Evolutionary conservation across 805 yeast species (phyloP), one percentile per base, ranked within the genome.

Genomic region (Scheffersomyces lignosus): DNA sequence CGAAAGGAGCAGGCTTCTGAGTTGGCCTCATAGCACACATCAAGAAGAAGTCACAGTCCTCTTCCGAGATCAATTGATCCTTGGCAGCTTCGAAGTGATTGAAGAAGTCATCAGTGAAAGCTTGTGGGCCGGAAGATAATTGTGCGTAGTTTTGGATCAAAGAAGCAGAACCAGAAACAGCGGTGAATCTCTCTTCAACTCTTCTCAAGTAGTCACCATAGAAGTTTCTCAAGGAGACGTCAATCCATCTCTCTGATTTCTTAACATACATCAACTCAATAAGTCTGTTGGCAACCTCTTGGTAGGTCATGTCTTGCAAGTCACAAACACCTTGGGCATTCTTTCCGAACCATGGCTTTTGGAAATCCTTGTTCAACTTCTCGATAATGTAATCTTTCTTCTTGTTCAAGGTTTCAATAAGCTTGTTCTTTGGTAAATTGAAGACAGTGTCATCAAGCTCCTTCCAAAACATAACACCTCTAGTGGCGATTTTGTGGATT

Each of bases 1-100:
- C 90, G 52, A 93, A 93, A 47, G 99, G 99, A 60, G 89, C 96
- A 23, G 99, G 99, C 71, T 93, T 93, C 71, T 91, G 97, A 43
- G 68, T 57, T 52, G 96, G 96, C 58, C 81, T 81, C 48, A 81
- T 74, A 61, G 96, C 87, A 54, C 83, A 73, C 62, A 80, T 78
- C 66, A 93, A 76, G 77, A 93, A 93, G 76, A 71, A 86, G 64
- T 93, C 98, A 64, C 85, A 80, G 72, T 93, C 99, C 71, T 90
- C 96, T 60, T 95, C 96, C 56, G 87, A 87, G 61, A 93, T 75
- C 60, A 89, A 79, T 71, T 93, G 99, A 27, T 73, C 70, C 54
- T 72, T 77, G 30, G 96, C 89, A 23, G 66, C 79, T 38, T 95
- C 87, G 66, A 81, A 90, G 32, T 81, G 74, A 4, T 64, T 64